phyloP scores from a whole-genome alignment of 2,329 filamentous ascomycete genomes.

The Trichoderma asperellum region DNA sequence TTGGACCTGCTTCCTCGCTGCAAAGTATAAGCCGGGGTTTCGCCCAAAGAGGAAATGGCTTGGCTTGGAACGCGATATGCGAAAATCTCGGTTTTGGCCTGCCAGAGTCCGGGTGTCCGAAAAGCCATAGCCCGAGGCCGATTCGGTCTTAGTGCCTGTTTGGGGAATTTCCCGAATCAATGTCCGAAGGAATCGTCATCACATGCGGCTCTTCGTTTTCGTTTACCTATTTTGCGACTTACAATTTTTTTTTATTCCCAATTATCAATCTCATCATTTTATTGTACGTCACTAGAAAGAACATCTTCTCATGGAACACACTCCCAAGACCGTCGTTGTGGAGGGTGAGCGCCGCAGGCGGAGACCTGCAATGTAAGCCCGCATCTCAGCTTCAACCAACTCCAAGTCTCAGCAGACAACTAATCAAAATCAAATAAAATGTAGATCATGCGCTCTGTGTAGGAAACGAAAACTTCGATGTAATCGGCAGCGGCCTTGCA shows the following conservation, averaged over 20 bases:
- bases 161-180: conserved; percentile 6
- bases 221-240: background rate
- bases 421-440: background rate
- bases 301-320: background rate
- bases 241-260: background rate
- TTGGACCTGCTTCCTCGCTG: background rate
- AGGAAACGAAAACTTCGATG: conserved; percentile 51
- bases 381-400: background rate
- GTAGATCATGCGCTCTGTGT: conserved; percentile 48
- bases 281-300: background rate
- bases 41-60: conserved; percentile 32
- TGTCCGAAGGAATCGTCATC: background rate
- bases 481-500: conserved; percentile 47
- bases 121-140: conserved; percentile 8
- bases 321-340: conserved; percentile 26
- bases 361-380: conserved; percentile 38
- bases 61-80: background rate
- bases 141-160: conserved; percentile 1
- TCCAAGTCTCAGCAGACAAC: background rate
- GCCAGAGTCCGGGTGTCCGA: background rate
- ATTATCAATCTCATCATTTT: background rate
- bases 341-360: conserved; percentile 37
- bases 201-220: background rate
- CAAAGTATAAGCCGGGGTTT: conserved; percentile 14
- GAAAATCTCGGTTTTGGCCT: background rate